These are phyloP conservation scores for Monilinia aucupariae DNA, from an alignment of 2,329 filamentous ascomycete genomes.

Conservation along the genomic window DNA sequence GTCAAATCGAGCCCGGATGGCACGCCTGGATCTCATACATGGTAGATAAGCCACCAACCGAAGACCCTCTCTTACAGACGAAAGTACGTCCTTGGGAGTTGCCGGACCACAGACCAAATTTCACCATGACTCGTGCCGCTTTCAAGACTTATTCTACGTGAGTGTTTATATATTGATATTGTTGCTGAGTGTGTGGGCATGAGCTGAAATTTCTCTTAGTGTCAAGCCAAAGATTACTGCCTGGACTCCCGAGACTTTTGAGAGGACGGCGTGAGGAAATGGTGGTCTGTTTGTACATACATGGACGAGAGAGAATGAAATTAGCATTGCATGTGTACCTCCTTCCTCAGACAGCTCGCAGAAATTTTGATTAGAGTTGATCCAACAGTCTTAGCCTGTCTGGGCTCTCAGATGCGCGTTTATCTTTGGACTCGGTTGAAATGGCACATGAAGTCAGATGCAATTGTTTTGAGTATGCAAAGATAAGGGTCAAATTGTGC, in stretches of 20 bases:
- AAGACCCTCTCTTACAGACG: slow-evolving; percentile 67
- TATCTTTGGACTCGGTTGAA: background rate
- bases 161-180: slow-evolving; percentile 39
- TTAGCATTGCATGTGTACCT: background rate
- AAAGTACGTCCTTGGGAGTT: slow-evolving; percentile 71
- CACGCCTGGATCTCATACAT: slow-evolving; percentile 96
- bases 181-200: slow-evolving; percentile 3
- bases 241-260: slow-evolving; percentile 45
- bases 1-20: slow-evolving; percentile 93
- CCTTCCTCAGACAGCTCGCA: background rate
- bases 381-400: no score
- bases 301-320: slow-evolving; percentile 10
- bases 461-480: background rate
- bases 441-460: background rate
- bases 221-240: slow-evolving; percentile 48
- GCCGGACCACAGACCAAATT: slow-evolving; percentile 63
- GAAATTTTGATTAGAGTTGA: background rate
- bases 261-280: slow-evolving; percentile 24
- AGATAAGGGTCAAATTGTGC: background rate
- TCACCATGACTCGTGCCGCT: slow-evolving; percentile 69
- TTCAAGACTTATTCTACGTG: slow-evolving; percentile 96
- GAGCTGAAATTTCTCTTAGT: slow-evolving; percentile 34
- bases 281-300: slow-evolving; percentile 29
- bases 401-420: background rate
- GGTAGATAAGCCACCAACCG: slow-evolving; percentile 76